Evolutionary conservation across 768 basidiomycete genomes (phyloP).

Genomic region (Pleurotus ostreatus): DNA sequence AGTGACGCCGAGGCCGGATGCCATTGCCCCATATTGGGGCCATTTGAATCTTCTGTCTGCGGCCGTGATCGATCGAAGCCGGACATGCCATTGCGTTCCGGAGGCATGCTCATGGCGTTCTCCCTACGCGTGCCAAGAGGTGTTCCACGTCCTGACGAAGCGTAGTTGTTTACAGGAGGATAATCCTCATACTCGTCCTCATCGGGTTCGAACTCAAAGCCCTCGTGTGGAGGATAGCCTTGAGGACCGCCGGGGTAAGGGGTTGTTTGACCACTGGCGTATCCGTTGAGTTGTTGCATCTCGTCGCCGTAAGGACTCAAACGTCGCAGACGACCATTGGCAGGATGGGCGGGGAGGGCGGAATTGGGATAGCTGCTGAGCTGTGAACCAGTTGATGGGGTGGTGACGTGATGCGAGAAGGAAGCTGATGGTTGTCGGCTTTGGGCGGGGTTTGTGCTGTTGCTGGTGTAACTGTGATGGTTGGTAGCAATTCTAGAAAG

Average conservation of each 20-base stretch:
- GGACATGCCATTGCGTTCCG: slow-evolving; percentile 47
- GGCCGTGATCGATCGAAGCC: slow-evolving; percentile 57
- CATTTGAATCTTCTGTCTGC: slow-evolving; percentile 65
- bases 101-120: slow-evolving; percentile 54
- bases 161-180: slow-evolving; percentile 37
- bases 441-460: slow-evolving; percentile 40
- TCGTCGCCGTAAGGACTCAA: slow-evolving; percentile 28
- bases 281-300: slow-evolving; percentile 17
- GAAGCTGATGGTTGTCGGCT: slow-evolving; percentile 28
- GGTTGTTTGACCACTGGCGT: background rate
- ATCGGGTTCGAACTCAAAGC: slow-evolving; percentile 70
- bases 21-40: slow-evolving; percentile 64
- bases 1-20: slow-evolving; percentile 33
- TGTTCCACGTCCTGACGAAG: slow-evolving; percentile 69
- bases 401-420: slow-evolving; percentile 29
- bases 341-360: slow-evolving; percentile 27
- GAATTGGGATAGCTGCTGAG: slow-evolving; percentile 20
- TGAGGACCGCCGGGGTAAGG: slow-evolving; percentile 39
- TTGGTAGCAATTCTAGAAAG: slow-evolving; percentile 46
- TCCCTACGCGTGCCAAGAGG: slow-evolving; percentile 59
- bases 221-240: slow-evolving; percentile 59
- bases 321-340: slow-evolving; percentile 26
- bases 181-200: slow-evolving; percentile 79
- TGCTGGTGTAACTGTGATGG: slow-evolving; percentile 20
- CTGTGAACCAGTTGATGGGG: slow-evolving; percentile 14